Base-by-base conservation (phyloP, 129 eudicot genomes). In the Arctium lappa region DNA sequence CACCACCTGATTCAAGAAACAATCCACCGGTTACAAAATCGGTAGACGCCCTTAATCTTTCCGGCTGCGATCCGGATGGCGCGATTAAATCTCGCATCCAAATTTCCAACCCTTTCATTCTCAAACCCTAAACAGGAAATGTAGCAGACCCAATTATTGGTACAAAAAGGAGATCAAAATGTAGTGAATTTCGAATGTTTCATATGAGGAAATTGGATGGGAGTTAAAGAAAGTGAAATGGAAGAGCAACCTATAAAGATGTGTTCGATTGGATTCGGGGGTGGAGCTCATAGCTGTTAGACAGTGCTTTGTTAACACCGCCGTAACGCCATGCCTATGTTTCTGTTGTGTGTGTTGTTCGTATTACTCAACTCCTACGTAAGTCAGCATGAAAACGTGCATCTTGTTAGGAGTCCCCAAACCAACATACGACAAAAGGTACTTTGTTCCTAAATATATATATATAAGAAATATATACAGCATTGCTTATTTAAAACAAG, bases 1-100 rank as follows among this genome's bases (percentile, higher is more conserved):
- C 36, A 22, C 11, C 53, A 31, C 81, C 83, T 40, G 91, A 79
- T 73, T 91, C 96, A 0, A 91, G 90, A 80, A 93, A 93, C 87
- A 93, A 82, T 1, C 98, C 97, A 9, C 95, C 95, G 44, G 42
- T 77, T 18, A 77, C 42, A 72, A 82, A 88, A 78, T 22, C 53
- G 62, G 80, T 34, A 13, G 86, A 73, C 42, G 79, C 53, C 4
- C 37, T 15, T 36, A 22, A 75, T 13, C 40, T 76, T 16, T 60
- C 32, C 3, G 36, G 65, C 22, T 50, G 85, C 33, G 89, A 80
- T 63, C 75, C 87, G n/a, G 76, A 11, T 79, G 87, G 76, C 4
- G 86, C 13, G 48, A 84, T 63, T 69, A 81, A 82, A 68, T 87
- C 83, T 15, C 76, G 11, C 39, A 86, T 68, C 82, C 86, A 85